Evolutionary conservation across 2,329 filamentous ascomycete genomes (phyloP).

Genomic region (Aspergillus puulaauensis): DNA sequence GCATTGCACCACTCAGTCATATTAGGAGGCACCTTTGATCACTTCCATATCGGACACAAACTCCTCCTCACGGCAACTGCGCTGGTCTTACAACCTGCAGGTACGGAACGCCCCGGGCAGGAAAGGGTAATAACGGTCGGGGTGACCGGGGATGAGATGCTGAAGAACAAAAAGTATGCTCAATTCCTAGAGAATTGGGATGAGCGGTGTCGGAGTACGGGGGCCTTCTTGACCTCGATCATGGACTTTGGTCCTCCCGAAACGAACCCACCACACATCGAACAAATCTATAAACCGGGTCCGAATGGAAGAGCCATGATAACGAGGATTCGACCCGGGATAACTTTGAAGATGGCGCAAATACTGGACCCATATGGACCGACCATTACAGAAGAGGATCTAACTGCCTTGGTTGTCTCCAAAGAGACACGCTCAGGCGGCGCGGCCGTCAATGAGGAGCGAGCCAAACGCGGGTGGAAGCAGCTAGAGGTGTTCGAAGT

Average conservation of each 20-base stretch:
- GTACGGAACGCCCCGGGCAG: constrained; percentile 27
- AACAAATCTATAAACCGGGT: constrained; percentile 35
- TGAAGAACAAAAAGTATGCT: constrained; percentile 85
- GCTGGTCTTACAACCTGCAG: constrained; percentile 62
- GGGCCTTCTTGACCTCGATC: constrained; percentile 67
- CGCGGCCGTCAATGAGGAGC: constrained; percentile 79
- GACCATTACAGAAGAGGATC: constrained; percentile 76
- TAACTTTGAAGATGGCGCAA: constrained; percentile 75
- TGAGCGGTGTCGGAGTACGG: constrained; percentile 65
- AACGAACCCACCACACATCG: constrained; percentile 31
- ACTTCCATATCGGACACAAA: constrained; percentile 93
- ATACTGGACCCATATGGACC: constrained; percentile 89
- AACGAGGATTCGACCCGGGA: constrained; percentile 55
- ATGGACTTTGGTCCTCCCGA: constrained; percentile 57
- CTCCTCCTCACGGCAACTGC: constrained; percentile 87
- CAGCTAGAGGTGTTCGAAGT: constrained; percentile 81
- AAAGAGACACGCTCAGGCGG: constrained; percentile 84
- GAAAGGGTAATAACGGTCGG: constrained; percentile 71
- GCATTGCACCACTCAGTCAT: constrained; percentile 62
- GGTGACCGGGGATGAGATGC: constrained; percentile 81
- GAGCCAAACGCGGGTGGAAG: constrained; percentile 73
- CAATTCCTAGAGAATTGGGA: constrained; percentile 80
- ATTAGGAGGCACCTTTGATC: constrained; percentile 93
- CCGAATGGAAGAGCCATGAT: constrained; percentile 41
- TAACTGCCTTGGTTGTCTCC: constrained; percentile 82